Conservation (phyloP, 169 alveolate genomes). For the Perkinsus marinus region DNA sequence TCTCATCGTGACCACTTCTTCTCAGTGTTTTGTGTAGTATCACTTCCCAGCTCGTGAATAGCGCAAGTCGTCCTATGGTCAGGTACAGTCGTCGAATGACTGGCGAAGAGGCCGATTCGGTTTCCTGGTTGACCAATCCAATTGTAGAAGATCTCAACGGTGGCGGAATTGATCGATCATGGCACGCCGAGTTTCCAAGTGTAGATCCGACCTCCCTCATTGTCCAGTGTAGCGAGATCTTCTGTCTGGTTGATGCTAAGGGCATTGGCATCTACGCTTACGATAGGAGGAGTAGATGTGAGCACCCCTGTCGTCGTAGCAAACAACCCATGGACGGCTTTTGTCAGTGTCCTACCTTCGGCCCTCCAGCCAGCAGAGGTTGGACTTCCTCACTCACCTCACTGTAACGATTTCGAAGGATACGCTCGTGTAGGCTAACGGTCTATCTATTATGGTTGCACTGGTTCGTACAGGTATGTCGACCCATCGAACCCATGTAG, state of each 20-base stretch:
- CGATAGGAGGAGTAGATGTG: background rate
- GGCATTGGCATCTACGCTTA: background rate
- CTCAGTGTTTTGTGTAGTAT: conserved; percentile 50
- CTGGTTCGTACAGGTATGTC: background rate
- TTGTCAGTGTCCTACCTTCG: background rate
- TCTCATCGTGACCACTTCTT: conserved; percentile 50
- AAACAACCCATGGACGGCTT: too few species aligned
- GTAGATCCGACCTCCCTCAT: background rate
- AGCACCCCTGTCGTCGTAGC: too few species aligned
- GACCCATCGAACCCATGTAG: background rate
- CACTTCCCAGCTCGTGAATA: too few species aligned
- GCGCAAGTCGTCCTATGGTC: background rate
- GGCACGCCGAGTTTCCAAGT: too few species aligned
- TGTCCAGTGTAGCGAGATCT: background rate
- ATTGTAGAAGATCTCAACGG: background rate
- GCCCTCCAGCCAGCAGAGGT: background rate
- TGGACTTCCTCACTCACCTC: background rate
- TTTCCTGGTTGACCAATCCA: background rate
- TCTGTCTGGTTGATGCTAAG: background rate
- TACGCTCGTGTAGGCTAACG: background rate
- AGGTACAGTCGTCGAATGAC: background rate
- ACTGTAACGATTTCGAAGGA: background rate
- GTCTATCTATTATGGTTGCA: background rate
- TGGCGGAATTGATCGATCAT: background rate
- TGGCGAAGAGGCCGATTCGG: background rate